A percentile compares a stretch with the other conserved stretches of the same genome.
phyloP scores from a whole-genome alignment of 257 asterid species.

The Plectranthus barbatus region DNA sequence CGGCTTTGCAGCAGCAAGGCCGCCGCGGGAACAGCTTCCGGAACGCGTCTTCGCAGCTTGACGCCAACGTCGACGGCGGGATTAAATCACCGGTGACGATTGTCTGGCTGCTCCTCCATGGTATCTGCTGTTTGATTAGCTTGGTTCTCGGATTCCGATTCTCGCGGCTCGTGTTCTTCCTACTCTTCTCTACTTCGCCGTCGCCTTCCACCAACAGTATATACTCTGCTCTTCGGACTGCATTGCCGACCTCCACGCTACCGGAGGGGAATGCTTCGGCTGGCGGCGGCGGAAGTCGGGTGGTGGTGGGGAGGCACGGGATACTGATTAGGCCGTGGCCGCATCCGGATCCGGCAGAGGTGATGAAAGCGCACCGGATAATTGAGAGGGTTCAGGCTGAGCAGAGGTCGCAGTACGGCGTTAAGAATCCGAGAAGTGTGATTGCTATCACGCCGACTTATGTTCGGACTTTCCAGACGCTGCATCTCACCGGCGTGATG shows the following conservation, averaged over 20 bases:
- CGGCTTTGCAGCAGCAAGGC: constrained; percentile 77
- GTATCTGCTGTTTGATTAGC: constrained; percentile 77
- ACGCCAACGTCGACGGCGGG: constrained; percentile 55
- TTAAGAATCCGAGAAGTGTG: constrained; percentile 64
- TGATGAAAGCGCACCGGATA: constrained; percentile 79
- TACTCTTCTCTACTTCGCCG: constrained; percentile 54
- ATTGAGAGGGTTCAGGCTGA: constrained; percentile 84
- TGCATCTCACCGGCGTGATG: constrained; percentile 94
- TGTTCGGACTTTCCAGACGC: constrained; percentile 85
- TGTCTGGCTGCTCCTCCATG: constrained; percentile 74
- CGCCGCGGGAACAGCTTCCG: constrained; percentile 85
- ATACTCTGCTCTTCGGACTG: constrained; percentile 30
- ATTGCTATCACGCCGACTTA: constrained; percentile 87
- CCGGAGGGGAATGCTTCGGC: constrained; percentile 29
- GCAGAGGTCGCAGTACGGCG: constrained; percentile 77
- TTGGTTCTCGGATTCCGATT: constrained; percentile 86
- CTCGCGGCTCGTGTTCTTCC: constrained; percentile 79
- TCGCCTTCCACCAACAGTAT: constrained; percentile 19
- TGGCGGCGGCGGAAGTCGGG: constrained; percentile 39
- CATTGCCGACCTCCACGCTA: constrained; percentile 15
- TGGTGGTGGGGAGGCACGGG: constrained; percentile 97
- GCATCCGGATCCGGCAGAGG: constrained; percentile 93
- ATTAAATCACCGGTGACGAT: constrained; percentile 65
- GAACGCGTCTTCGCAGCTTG: constrained; percentile 47
- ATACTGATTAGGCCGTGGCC: constrained; percentile 95